Conservation (phyloP, 306 rosid species). For the Elaeagnus macrophylla region DNA sequence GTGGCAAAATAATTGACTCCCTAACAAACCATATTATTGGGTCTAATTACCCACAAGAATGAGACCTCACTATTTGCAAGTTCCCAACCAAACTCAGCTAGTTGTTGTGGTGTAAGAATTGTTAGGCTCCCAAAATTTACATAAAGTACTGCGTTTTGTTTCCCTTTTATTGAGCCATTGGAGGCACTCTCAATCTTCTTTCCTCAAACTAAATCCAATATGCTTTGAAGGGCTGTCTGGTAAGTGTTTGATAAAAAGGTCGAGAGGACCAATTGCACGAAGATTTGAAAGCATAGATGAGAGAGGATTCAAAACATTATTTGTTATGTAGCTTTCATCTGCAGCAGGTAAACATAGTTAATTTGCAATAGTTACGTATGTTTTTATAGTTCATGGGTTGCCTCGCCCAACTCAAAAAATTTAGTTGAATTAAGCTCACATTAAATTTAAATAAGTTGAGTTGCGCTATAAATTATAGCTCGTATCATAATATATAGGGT, state of each 20-base stretch:
- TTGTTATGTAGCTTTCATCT: slow-evolving; percentile 27
- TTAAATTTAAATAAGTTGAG: too few species aligned
- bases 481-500: background rate
- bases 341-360: background rate
- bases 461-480: too few species aligned
- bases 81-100: slow-evolving; percentile 60
- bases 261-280: slow-evolving; percentile 47
- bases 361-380: too few species aligned
- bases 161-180: slow-evolving; percentile 43
- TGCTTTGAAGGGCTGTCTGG: slow-evolving; percentile 5
- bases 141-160: slow-evolving; percentile 33
- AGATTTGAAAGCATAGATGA: slow-evolving; percentile 31
- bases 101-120: slow-evolving; percentile 36
- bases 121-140: slow-evolving; percentile 64
- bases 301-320: slow-evolving; percentile 30
- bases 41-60: slow-evolving; percentile 46
- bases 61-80: slow-evolving; percentile 33
- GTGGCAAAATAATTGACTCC: slow-evolving; percentile 16
- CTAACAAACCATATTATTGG: slow-evolving; percentile 37
- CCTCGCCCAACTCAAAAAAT: too few species aligned
- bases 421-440: too few species aligned
- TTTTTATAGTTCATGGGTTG: background rate
- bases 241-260: slow-evolving; percentile 7
- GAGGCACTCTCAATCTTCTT: slow-evolving; percentile 41
- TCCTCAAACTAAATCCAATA: slow-evolving; percentile 51